phyloP scores from a whole-genome alignment of 2,329 filamentous ascomycete species.

The Pyrenophora teres region DNA sequence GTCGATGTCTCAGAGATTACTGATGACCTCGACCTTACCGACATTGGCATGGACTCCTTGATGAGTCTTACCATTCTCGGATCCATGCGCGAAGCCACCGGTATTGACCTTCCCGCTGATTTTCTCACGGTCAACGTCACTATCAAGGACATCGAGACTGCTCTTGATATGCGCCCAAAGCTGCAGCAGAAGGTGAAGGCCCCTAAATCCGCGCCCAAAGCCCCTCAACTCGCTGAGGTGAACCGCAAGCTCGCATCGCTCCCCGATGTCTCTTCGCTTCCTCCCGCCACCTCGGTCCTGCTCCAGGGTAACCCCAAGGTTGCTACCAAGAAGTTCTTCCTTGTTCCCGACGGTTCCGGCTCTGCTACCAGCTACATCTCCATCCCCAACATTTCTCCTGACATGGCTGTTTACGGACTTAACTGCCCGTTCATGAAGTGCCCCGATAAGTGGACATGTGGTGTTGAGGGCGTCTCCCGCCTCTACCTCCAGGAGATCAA shows the following conservation, averaged over 20 bases:
- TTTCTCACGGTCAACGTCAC: slow-evolving; percentile 66
- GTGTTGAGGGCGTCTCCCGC: slow-evolving; percentile 67
- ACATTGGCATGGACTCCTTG: slow-evolving; percentile 61
- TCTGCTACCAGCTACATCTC: slow-evolving; percentile 70
- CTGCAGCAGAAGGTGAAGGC: slow-evolving; percentile 42
- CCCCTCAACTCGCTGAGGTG: slow-evolving; percentile 54
- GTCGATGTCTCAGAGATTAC: slow-evolving; percentile 64
- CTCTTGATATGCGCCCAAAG: slow-evolving; percentile 61
- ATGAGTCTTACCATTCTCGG: slow-evolving; percentile 59
- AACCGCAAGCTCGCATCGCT: slow-evolving; percentile 51
- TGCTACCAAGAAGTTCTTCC: slow-evolving; percentile 61
- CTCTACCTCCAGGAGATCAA: slow-evolving; percentile 73
- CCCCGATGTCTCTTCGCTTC: slow-evolving; percentile 51
- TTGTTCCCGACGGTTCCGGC: slow-evolving; percentile 60
- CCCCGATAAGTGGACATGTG: slow-evolving; percentile 67
- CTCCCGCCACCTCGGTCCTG: slow-evolving; percentile 59
- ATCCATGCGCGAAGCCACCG: slow-evolving; percentile 57
- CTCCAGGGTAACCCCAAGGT: slow-evolving; percentile 62
- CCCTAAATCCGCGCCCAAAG: slow-evolving; percentile 23
- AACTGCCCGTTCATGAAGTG: slow-evolving; percentile 75
- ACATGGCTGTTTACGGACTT: slow-evolving; percentile 59
- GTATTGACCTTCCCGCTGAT: slow-evolving; percentile 55
- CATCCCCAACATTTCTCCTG: slow-evolving; percentile 59
- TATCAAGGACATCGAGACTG: slow-evolving; percentile 68
- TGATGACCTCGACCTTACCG: slow-evolving; percentile 63